Evolutionary conservation across 78 protist genomes (phyloP), one percentile per base, ranked within the genome.

Genomic region (Cyanophora paradoxa): DNA sequence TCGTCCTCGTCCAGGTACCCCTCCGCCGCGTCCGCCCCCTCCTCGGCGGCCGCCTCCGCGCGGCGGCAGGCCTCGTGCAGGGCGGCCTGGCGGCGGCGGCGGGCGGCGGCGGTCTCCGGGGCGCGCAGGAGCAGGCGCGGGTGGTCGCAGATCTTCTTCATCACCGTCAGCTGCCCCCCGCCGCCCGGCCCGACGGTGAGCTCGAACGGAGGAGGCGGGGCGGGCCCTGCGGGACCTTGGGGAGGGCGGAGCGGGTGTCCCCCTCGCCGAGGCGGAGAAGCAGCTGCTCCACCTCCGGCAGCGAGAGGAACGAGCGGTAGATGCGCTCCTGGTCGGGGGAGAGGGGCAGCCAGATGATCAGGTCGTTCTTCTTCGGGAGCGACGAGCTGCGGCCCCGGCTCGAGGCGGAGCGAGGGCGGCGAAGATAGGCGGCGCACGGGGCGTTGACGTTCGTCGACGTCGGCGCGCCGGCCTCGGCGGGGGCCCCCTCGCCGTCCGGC

Each of bases 91-190:
- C 28, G 24, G 61, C 62, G 24, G 37, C 41, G 62, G 41, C 39
- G 8, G 3, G 37, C 54, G 66, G 36, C 10, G 10, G 26, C 24
- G 71, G 28, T 72, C 52, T 26, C 22, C 48, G n/a, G n/a, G n/a
- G n/a, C n/a, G n/a, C n/a, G n/a, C n/a, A n/a, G n/a, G n/a, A 70
- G 24, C 24, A 79, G 76, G 48, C 5, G 36, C 37, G 76, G 84
- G 44, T 72, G 79, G 39, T 52, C 64, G 34, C 79, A 75, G 13
- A 90, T 81, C 87, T 88, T 86, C 56, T 83, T 81, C 36, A 87
- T 62, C 11, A 90, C 86, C 11, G 74, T 70, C 3, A 90, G 65
- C 14, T 88, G 80, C 1, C 79, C 85, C 40, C 88, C 72, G 16
- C 88, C 82, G 19, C 68, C 54, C 56, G 26, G 20, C 26, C 82